phyloP scores from a whole-genome alignment of 495 filamentous ascomycete species.

The Durotheca rogersii region DNA sequence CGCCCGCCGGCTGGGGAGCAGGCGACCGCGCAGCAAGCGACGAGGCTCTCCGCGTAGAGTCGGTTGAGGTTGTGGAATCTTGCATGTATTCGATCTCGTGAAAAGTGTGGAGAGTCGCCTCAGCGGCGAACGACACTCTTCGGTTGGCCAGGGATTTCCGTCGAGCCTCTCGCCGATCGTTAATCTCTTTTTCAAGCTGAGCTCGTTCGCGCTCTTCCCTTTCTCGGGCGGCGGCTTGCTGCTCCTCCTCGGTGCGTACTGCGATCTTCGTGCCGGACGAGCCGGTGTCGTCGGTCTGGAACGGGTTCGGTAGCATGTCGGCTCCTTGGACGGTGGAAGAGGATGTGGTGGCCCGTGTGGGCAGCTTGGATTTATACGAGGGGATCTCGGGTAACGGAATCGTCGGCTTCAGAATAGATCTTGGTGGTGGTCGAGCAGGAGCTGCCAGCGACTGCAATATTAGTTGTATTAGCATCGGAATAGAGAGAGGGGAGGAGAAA shows the following conservation, averaged over 20 bases:
- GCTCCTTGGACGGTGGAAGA: slow-evolving; percentile 29
- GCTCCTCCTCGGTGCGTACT: slow-evolving; percentile 72
- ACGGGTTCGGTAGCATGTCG: slow-evolving; percentile 55
- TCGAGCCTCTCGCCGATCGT: slow-evolving; percentile 77
- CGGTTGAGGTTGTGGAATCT: slow-evolving; percentile 82
- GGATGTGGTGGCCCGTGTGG: slow-evolving; percentile 26
- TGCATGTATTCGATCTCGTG: slow-evolving; percentile 88
- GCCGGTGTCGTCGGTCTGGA: slow-evolving; percentile 43
- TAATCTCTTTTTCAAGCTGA: slow-evolving; percentile 65
- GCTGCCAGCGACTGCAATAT: slow-evolving; percentile 50
- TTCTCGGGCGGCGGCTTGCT: slow-evolving; percentile 72
- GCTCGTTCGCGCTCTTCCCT: slow-evolving; percentile 69
- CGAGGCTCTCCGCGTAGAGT: slow-evolving; percentile 71
- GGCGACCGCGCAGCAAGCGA: slow-evolving; percentile 53
- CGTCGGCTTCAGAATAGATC: slow-evolving; percentile 86
- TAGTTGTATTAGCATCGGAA: slow-evolving; percentile 8
- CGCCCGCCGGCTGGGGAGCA: slow-evolving; percentile 41
- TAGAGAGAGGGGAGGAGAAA: slow-evolving; percentile 13
- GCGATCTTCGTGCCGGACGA: slow-evolving; percentile 49
- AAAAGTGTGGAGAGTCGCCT: slow-evolving; percentile 97
- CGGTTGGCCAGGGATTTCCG: slow-evolving; percentile 91
- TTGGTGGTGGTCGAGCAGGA: slow-evolving; percentile 46
- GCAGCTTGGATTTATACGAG: slow-evolving; percentile 44
- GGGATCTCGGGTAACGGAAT: slow-evolving; percentile 66
- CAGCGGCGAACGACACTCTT: slow-evolving; percentile 94